phyloP scores from a whole-genome alignment of 805 yeast genomes.

The Candida maris region DNA sequence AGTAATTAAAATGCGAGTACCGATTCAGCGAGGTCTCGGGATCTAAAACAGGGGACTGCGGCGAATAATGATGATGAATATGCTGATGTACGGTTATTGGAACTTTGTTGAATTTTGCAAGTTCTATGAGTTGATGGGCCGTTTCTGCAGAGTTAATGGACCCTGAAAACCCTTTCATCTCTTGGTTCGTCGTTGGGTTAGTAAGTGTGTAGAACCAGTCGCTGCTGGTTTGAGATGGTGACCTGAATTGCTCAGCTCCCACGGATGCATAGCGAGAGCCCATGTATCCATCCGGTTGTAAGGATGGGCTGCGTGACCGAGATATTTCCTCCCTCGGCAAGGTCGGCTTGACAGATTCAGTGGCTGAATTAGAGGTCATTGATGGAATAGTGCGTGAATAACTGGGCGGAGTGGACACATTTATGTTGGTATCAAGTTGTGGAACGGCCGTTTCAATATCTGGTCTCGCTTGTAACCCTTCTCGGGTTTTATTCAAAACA shows the following conservation, averaged over 20 bases:
- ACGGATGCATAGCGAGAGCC: not conserved
- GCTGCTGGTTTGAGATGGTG: slow-evolving; percentile 31
- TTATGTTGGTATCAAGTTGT: not conserved
- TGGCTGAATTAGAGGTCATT: not conserved
- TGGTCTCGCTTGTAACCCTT: slow-evolving; percentile 1
- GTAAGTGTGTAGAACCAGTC: slow-evolving; percentile 64
- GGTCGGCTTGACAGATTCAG: not conserved
- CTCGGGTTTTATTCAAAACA: slow-evolving; percentile 19
- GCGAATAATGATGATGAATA: slow-evolving; percentile 71
- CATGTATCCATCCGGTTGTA: not conserved
- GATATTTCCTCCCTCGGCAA: not conserved
- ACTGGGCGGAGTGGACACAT: not conserved
- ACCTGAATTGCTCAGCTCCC: slow-evolving; percentile 17
- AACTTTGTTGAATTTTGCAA: slow-evolving; percentile 55
- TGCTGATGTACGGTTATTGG: slow-evolving; percentile 79
- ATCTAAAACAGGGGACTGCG: slow-evolving; percentile 38
- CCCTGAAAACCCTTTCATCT: slow-evolving; percentile 44
- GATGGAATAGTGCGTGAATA: not conserved
- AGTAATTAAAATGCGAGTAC: slow-evolving; percentile 67
- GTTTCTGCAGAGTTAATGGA: slow-evolving; percentile 48
- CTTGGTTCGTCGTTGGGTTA: slow-evolving; percentile 41
- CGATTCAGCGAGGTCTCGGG: slow-evolving; percentile 55
- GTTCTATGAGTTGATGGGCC: slow-evolving; percentile 54
- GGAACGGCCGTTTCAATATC: not conserved
- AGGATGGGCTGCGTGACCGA: not conserved